These are phyloP conservation scores for Metschnikowia dekortorum DNA, from an alignment of 805 yeast species.

Conservation along the genomic window DNA sequence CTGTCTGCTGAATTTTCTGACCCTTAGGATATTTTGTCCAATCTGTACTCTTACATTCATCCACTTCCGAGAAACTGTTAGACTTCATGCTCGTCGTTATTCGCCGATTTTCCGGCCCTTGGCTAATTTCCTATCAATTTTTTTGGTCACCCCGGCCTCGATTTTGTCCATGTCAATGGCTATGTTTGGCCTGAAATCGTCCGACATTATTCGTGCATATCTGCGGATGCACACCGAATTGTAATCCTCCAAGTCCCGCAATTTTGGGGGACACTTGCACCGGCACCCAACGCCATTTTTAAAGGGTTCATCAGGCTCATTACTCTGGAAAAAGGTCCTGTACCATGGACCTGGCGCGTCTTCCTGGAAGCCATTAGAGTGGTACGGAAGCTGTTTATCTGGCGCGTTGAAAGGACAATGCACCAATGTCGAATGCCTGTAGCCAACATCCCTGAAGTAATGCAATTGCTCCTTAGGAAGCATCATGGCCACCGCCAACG, in stretches of 20 bases:
- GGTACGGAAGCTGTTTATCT: constrained; percentile 15
- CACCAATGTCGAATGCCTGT: constrained; percentile 70
- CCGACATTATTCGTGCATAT: constrained; percentile 44
- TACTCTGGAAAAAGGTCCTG: constrained; percentile 1
- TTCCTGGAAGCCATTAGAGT: constrained; percentile 23
- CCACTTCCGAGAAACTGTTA: neutral
- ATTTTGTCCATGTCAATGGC: constrained; percentile 23
- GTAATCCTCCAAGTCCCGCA: constrained; percentile 51
- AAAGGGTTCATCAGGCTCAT: constrained; percentile 25
- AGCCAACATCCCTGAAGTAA: constrained; percentile 91
- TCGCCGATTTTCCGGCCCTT: constrained; percentile 17
- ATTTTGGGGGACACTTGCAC: constrained; percentile 64
- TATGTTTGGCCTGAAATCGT: constrained; percentile 19
- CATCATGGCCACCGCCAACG: constrained; percentile 78
- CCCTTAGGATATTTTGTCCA: too few relatives aligned
- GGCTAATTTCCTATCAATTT: constrained; percentile 18
- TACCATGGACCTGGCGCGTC: constrained; percentile 28
- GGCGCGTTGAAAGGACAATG: constrained; percentile 75
- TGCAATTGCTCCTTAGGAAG: constrained; percentile 69
- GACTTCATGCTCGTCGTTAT: neutral
- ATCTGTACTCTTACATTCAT: too few relatives aligned
- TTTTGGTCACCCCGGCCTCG: constrained; percentile 20
- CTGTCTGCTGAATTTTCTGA: too few relatives aligned
- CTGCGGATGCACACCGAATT: constrained; percentile 47
- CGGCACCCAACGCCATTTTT: constrained; percentile 72